Conservation (phyloP, 192 early-diverging fungal species). For the Coemansia sp. region DNA sequence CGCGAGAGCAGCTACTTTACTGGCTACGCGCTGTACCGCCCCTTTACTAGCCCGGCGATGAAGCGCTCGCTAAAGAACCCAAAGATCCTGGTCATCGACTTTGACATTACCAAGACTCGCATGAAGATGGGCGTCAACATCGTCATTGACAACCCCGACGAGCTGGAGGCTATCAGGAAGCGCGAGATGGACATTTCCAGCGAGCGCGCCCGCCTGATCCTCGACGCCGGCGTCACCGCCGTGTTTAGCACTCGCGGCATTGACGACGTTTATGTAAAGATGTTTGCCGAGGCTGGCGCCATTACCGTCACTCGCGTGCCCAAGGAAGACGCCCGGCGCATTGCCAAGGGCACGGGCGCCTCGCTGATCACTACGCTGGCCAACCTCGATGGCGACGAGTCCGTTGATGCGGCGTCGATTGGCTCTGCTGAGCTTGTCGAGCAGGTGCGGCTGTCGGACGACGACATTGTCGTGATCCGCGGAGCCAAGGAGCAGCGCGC, state of each 20-base stretch:
- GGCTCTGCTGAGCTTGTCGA: conserved; percentile 95
- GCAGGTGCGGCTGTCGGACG: conserved; percentile 97
- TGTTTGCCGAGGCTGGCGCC: conserved; percentile 97
- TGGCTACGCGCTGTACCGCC: conserved; percentile 98
- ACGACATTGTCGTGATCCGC: conserved; percentile 96
- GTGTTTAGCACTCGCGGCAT: conserved; percentile 99
- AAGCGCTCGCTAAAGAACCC: conserved; percentile 84
- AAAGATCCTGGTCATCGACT: conserved; percentile 97
- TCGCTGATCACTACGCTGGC: conserved; percentile 93
- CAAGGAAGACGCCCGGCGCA: conserved; percentile 97
- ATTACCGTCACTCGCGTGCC: conserved; percentile 95
- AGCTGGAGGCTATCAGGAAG: conserved; percentile 93
- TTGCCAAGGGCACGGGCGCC: conserved; percentile 97
- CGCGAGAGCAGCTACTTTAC: conserved; percentile 86
- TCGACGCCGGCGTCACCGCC: conserved; percentile 95
- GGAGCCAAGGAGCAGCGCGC: conserved; percentile 68
- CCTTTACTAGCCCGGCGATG: conserved; percentile 96
- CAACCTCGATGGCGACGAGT: conserved; percentile 98
- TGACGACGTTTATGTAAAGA: conserved; percentile 98
- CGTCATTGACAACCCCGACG: conserved; percentile 97
- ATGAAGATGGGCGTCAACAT: conserved; percentile 99
- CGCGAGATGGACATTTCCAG: conserved; percentile 97
- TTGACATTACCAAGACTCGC: conserved; percentile 97
- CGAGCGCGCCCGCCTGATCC: conserved; percentile 94
- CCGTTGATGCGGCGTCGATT: conserved; percentile 86